Conservation (phyloP, 140 eudicot genomes). For the Cichorium intybus region DNA sequence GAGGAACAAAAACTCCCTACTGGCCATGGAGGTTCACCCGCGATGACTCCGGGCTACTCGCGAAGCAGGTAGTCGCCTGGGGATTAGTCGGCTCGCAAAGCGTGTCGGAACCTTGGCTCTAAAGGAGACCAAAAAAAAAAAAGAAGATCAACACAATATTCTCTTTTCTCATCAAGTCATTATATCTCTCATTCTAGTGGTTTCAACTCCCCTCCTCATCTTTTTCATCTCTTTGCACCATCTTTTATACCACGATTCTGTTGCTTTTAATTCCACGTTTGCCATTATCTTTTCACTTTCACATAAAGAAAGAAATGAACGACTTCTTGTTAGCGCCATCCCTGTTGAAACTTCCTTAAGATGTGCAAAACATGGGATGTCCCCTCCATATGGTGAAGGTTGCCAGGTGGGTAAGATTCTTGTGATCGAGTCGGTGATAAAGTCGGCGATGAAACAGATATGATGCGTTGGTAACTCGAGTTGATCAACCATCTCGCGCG, state of each 20-base stretch:
- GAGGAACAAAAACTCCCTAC: no score
- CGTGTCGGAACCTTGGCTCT: no score
- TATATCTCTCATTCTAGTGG: constrained; percentile 52
- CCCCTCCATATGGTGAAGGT: constrained; percentile 34
- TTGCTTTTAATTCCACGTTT: constrained; percentile 51
- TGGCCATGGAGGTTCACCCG: no score
- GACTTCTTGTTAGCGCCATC: constrained; percentile 29
- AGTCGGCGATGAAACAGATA: constrained; percentile 63
- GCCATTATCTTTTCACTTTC: constrained; percentile 36
- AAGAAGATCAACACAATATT: constrained; percentile 8
- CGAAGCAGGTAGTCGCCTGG: no score
- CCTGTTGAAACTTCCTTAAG: constrained; percentile 20
- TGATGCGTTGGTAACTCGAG: constrained; percentile 60
- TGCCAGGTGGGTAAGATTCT: constrained; percentile 45
- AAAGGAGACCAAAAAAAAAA: no score
- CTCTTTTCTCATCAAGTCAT: constrained; percentile 13
- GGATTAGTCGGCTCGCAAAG: no score
- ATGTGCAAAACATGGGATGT: background rate
- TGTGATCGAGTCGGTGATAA: constrained; percentile 51
- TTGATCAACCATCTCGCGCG: constrained; percentile 87
- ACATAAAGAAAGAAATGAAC: constrained; percentile 39
- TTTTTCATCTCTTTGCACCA: constrained; percentile 54
- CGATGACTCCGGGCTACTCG: no score
- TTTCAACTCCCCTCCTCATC: constrained; percentile 48
- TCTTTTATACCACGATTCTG: constrained; percentile 49